Evolutionary conservation across 768 basidiomycete genomes (phyloP), one percentile per base, ranked within the genome.

Genomic region (Austroboletus festivus): DNA sequence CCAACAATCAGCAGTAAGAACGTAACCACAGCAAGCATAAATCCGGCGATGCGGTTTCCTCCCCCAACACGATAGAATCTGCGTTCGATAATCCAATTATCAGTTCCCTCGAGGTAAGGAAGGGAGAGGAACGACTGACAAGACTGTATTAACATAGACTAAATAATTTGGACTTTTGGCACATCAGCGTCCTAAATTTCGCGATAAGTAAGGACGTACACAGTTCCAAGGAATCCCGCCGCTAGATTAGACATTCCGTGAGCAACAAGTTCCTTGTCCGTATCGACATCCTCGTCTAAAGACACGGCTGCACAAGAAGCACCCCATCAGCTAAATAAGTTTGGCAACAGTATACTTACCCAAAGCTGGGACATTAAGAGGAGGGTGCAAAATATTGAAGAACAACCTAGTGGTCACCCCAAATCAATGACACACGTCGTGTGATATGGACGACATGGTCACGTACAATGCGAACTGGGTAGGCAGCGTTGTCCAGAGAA

Each of bases 31-130:
- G 90, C 93, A 15, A 99, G 82, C 68, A 98, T 69, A 55, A 94
- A 83, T 5, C 93, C 89, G 2, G 94, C 82, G 18, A 93, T 67
- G 12, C 95, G 77, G 2, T 83, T 93, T 8, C 78, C 82, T 4
- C 95, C 95, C 2, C 95, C 94, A 16, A 96, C 89, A 28, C 93
- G 87, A 69, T 96, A 97, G 67, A 98, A 95, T 52, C 83, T 83
- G 40, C 10, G 6, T 18, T 21, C 5, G 1, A 5, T 6, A 1
- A 16, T 1, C 30, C 3, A 10, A 8, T 2, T 23, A 2, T 55
- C 19, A 50, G 26, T 21, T 22, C 6, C 21, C 1, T 6, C 22
- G 16, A 42, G 43, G 40, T 35, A 35, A 34, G 19, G 10, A 9
- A 41, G 2, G 6, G 5, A 20, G 13, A 53, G 64, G 47, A 26